phyloP scores from a whole-genome alignment of 2,329 filamentous ascomycete genomes.

The Claviceps humidiphila region DNA sequence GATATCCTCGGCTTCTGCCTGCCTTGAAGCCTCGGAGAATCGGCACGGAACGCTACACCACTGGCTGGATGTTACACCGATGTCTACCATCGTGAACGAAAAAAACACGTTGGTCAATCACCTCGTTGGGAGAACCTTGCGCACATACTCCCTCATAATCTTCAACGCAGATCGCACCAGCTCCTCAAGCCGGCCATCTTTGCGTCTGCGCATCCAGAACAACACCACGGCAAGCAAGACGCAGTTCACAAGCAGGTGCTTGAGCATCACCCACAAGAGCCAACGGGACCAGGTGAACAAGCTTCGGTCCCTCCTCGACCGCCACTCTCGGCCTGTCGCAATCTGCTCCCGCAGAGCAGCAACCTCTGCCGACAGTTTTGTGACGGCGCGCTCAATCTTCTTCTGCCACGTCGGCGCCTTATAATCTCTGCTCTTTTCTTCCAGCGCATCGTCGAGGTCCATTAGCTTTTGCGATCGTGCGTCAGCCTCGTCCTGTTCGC shows the following conservation, averaged over 20 bases:
- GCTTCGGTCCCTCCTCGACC: conserved; percentile 49
- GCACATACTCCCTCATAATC: conserved; percentile 43
- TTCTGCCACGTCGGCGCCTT: conserved; percentile 56
- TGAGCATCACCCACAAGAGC: conserved; percentile 53
- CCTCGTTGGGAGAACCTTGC: conserved; percentile 44
- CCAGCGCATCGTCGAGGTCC: conserved; percentile 31
- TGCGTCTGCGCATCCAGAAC: conserved; percentile 58
- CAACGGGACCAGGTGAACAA: conserved; percentile 59
- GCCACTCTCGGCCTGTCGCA: conserved; percentile 59
- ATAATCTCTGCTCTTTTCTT: conserved; percentile 24
- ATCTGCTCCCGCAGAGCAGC: conserved; percentile 88
- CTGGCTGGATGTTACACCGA: not conserved
- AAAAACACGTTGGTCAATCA: conserved; percentile 14
- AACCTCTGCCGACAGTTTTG: conserved; percentile 83
- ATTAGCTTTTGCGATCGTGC: conserved; percentile 35
- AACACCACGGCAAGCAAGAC: conserved; percentile 52
- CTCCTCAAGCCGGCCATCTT: conserved; percentile 60
- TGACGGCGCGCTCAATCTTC: conserved; percentile 72
- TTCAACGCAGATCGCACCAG: conserved; percentile 52
- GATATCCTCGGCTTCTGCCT: not conserved
- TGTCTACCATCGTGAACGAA: not conserved
- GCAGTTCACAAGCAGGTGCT: conserved; percentile 63
- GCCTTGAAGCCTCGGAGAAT: not conserved
- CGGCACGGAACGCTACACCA: not conserved
- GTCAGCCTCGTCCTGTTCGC: conserved; percentile 62